Conservation (phyloP, 2,329 filamentous ascomycete species). For the Colletotrichum lini region DNA sequence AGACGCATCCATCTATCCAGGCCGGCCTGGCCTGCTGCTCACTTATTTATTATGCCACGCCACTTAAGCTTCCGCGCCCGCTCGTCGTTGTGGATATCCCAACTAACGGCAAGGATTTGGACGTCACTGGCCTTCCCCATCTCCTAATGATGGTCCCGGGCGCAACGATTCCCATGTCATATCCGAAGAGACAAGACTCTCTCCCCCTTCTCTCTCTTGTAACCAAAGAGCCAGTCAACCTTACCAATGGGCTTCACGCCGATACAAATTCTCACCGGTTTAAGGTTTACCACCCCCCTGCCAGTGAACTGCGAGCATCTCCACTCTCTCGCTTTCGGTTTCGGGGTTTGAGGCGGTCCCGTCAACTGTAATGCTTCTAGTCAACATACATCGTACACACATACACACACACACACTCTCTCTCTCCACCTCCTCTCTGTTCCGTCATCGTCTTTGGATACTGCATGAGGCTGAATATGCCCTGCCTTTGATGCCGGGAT, state of each 20-base stretch:
- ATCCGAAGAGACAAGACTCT: background rate
- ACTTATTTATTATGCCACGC: too few relatives aligned
- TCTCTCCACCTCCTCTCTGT: background rate
- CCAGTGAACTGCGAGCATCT: too few relatives aligned
- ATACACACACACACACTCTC: too few relatives aligned
- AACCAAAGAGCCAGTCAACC: background rate
- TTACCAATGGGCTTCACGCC: background rate
- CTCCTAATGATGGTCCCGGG: background rate
- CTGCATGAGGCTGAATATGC: background rate
- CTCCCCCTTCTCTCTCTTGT: too few relatives aligned
- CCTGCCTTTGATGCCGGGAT: too few relatives aligned
- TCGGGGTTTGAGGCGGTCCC: background rate
- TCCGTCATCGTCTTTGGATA: background rate
- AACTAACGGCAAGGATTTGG: background rate
- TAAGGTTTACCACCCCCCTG: too few relatives aligned
- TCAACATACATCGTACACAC: background rate
- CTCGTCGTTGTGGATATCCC: background rate
- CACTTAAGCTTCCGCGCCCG: background rate
- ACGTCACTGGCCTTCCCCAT: background rate
- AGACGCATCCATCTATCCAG: too few relatives aligned
- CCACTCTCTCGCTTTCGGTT: conserved; percentile 9
- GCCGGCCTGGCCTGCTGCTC: too few relatives aligned
- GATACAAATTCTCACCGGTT: too few relatives aligned
- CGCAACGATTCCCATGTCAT: background rate
- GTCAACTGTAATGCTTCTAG: background rate